phyloP scores from a whole-genome alignment of 306 rosid genomes.

The Rosa chinensis region DNA sequence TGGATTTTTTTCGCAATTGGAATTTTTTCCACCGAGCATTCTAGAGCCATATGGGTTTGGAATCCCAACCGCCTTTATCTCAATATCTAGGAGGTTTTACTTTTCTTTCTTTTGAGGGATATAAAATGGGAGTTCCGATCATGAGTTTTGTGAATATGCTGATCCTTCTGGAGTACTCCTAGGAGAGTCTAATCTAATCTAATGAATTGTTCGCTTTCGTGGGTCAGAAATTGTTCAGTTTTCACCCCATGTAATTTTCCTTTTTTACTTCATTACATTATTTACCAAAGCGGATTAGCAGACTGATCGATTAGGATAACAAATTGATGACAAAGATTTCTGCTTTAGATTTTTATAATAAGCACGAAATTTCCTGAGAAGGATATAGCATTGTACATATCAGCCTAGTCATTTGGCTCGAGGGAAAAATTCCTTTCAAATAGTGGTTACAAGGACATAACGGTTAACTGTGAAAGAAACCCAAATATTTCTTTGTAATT shows the following conservation, averaged over 20 bases:
- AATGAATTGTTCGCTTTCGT: not conserved
- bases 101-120: not conserved
- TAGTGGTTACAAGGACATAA: not conserved
- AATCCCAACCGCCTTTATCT: not conserved
- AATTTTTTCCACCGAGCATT: not conserved
- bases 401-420: not conserved
- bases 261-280: not conserved
- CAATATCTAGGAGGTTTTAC: not conserved
- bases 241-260: not conserved
- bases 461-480: not conserved
- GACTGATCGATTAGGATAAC: not conserved
- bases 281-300: not conserved
- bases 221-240: not conserved
- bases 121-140: not conserved
- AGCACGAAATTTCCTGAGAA: not conserved
- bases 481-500: not conserved
- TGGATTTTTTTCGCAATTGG: not conserved
- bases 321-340: not conserved
- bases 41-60: not conserved
- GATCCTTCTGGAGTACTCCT: not conserved
- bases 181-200: not conserved
- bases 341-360: not conserved
- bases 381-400: not conserved
- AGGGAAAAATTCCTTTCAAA: not conserved
- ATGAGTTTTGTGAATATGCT: conserved; percentile 7